Conservation (phyloP, 1,284 basidiomycete species). For the Rhodotorula sp. region DNA sequence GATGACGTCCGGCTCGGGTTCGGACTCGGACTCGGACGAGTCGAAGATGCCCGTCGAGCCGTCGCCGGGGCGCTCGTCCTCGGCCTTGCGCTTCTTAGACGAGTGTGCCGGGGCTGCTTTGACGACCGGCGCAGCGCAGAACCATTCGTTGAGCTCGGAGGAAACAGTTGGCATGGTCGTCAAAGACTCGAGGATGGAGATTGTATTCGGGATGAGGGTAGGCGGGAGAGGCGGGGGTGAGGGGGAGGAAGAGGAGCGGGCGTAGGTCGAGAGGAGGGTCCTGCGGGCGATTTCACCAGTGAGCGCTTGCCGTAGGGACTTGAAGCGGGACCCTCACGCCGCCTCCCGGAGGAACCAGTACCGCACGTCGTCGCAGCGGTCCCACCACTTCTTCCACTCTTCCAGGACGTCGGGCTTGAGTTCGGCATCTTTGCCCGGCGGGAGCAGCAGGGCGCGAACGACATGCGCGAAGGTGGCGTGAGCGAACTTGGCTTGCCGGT, state of each 20-base stretch:
- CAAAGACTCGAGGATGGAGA: constrained; percentile 74
- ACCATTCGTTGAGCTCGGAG: constrained; percentile 80
- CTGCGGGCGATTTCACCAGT: not conserved
- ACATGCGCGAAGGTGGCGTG: constrained; percentile 68
- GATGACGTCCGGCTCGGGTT: constrained; percentile 36
- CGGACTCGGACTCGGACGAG: constrained; percentile 51
- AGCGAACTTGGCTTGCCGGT: constrained; percentile 61
- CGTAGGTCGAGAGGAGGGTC: constrained; percentile 23
- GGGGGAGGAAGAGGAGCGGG: constrained; percentile 48
- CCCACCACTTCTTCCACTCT: constrained; percentile 63
- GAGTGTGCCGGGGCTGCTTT: not conserved
- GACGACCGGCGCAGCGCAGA: constrained; percentile 62
- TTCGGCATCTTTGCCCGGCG: constrained; percentile 24
- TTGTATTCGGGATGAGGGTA: constrained; percentile 61
- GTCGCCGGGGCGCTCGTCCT: constrained; percentile 53
- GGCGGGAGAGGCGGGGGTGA: constrained; percentile 49
- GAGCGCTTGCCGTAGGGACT: too few species aligned
- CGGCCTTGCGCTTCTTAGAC: constrained; percentile 52
- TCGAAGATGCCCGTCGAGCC: constrained; percentile 76
- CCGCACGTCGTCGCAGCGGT: constrained; percentile 73
- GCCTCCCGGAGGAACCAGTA: constrained; percentile 91
- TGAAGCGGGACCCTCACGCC: constrained; percentile 42
- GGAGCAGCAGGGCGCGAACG: constrained; percentile 61
- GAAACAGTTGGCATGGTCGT: constrained; percentile 76
- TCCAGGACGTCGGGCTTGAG: constrained; percentile 64